Conservation (phyloP, 2,329 filamentous ascomycete species). For the Aspergillus tanneri region DNA sequence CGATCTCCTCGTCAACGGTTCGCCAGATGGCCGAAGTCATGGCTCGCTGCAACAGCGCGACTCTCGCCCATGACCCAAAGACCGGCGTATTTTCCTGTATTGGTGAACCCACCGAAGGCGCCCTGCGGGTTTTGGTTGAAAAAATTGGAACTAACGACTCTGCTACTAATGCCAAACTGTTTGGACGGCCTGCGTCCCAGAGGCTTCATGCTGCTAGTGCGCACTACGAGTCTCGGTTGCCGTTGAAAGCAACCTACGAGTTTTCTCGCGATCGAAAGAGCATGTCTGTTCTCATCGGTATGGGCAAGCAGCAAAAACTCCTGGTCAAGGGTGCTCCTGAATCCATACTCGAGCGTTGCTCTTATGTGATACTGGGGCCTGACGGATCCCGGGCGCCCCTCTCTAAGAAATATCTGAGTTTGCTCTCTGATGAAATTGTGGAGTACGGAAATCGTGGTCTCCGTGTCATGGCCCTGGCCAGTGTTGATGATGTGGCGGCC, state of each 20-base stretch:
- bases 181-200: constrained; percentile 52
- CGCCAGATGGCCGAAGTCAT: constrained; percentile 70
- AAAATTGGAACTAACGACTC: constrained; percentile 85
- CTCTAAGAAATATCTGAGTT: constrained; percentile 64
- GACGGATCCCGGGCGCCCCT: constrained; percentile 76
- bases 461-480: constrained; percentile 90
- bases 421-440: constrained; percentile 76
- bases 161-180: constrained; percentile 54
- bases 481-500: constrained; percentile 70
- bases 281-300: constrained; percentile 90
- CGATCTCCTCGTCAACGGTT: constrained; percentile 71
- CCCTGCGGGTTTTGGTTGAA: constrained; percentile 84
- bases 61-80: constrained; percentile 76
- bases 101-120: constrained; percentile 93
- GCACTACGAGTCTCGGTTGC: constrained; percentile 74
- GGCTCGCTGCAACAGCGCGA: constrained; percentile 84
- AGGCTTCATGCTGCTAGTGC: constrained; percentile 78
- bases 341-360: constrained; percentile 88
- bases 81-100: constrained; percentile 74
- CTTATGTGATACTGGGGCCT: constrained; percentile 72
- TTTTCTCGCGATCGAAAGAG: constrained; percentile 98
- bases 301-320: constrained; percentile 69
- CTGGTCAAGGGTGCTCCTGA: constrained; percentile 97
- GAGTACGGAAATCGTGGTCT: constrained; percentile 91
- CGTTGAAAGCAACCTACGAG: constrained; percentile 83